These are phyloP conservation scores for Penicillium digitatum DNA, from an alignment of 2,329 filamentous ascomycete species.

Conservation along the genomic window DNA sequence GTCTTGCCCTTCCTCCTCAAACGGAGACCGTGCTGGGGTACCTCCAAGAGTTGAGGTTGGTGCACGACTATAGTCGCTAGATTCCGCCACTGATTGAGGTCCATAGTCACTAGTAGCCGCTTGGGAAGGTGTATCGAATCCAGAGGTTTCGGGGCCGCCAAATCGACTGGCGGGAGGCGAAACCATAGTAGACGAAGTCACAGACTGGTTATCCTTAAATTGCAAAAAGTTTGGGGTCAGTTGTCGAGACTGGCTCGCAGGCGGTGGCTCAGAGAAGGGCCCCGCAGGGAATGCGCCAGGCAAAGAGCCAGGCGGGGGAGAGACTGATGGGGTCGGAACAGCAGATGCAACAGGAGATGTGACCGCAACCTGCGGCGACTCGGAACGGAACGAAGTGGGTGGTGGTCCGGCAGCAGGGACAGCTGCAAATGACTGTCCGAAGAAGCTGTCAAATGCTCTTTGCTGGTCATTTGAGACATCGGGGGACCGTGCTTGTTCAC, in stretches of 20 bases:
- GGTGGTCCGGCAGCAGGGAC: constrained; percentile 42
- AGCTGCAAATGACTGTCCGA: constrained; percentile 64
- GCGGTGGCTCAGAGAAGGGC: constrained; percentile 44
- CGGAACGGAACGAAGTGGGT: constrained; percentile 60
- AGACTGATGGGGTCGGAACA: constrained; percentile 60
- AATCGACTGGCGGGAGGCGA: constrained; percentile 67
- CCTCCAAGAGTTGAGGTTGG: constrained; percentile 15
- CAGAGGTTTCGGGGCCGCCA: constrained; percentile 50
- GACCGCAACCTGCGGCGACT: constrained; percentile 42
- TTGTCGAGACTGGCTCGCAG: constrained; percentile 70
- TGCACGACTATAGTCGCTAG: constrained; percentile 22
- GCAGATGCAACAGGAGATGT: constrained; percentile 46
- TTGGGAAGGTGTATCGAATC: constrained; percentile 45
- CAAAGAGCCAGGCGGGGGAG: constrained; percentile 50
- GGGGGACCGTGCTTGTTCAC: constrained; percentile 51
- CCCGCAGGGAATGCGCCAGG: constrained; percentile 24
- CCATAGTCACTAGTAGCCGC: constrained; percentile 33
- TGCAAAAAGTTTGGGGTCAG: constrained; percentile 73
- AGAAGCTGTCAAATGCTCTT: constrained; percentile 79
- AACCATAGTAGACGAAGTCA: constrained; percentile 72
- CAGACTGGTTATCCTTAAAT: constrained; percentile 63
- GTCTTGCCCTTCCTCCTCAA: constrained; percentile 33
- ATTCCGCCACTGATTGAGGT: constrained; percentile 23
- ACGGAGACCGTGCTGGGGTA: constrained; percentile 29
- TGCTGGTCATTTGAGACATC: constrained; percentile 49